Base-by-base conservation (phyloP, 73 alveolate genomes). In the Chromera velia region DNA sequence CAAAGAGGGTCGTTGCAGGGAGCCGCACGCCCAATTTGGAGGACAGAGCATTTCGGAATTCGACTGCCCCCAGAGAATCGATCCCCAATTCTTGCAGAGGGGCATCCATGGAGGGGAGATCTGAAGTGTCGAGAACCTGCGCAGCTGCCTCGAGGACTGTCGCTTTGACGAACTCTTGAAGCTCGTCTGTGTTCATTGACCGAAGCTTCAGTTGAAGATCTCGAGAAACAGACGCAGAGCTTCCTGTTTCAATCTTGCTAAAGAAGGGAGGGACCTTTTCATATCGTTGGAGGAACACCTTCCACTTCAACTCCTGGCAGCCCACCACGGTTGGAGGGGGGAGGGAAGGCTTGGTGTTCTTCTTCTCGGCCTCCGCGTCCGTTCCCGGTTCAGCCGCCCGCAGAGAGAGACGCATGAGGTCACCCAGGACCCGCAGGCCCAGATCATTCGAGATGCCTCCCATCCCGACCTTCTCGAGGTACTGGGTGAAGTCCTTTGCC, bases 1-100 rank as follows among this genome's bases (percentile, higher is more conserved):
- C 84, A 40, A 77, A 77, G 76, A 77, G 66, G 65, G 66, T 28
- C 48, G 84, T 77, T 70, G 70, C 66, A 4, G 84, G 84, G 74
- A 75, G 45, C 82, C 74, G 55, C 33, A 45, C 28, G 22, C 18
- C 17, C 10, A 1, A 1, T 7, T 40, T 49, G 18, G 48, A 45
- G 28, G 71, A 0, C 13, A n/a, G n/a, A n/a, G 55, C 55, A 13
- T 40, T 40, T 4, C 55, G 55, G 55, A 40, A 40, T 13, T 40
- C 55, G 55, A 40, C 55, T 4, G 55, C 55, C 13, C 55, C 55
- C 55, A 40, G 55, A 1, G 73, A 65, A 40, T 27, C 45, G n/a
- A 28, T 9, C 40, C 33, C 73, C 18, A 75, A 64, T 68, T 78
- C 85, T 79, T 64, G 67, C 62, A 78, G 73, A 6, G 85, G 85